These are phyloP conservation scores for Isabelozyma rhagii DNA, from an alignment of 805 yeast genomes.

Conservation along the genomic window DNA sequence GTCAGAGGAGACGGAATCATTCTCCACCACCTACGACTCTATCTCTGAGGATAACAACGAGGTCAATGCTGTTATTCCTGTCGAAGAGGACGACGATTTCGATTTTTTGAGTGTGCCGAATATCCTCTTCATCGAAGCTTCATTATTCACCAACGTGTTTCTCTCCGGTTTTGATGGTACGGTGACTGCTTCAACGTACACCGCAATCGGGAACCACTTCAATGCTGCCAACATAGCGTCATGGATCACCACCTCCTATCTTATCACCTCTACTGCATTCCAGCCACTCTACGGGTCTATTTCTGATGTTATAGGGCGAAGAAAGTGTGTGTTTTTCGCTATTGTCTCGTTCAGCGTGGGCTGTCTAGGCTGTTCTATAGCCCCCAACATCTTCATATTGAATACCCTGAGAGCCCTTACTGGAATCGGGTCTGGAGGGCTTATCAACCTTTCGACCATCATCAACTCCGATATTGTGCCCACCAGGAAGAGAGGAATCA, in stretches of 20 bases:
- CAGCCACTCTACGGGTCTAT: constrained; percentile 42
- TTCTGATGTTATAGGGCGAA: constrained; percentile 36
- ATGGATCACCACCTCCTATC: constrained; percentile 42
- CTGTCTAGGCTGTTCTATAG: constrained; percentile 33
- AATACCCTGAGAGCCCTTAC: constrained; percentile 34
- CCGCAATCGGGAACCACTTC: constrained; percentile 43
- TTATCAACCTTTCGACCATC: constrained; percentile 35
- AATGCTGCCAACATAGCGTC: constrained; percentile 33
- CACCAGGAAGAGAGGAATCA: constrained; percentile 33
- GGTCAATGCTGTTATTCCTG: background rate
- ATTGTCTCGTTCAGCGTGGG: constrained; percentile 29
- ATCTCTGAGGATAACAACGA: background rate
- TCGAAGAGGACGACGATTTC: constrained; percentile 3
- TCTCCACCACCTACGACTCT: background rate
- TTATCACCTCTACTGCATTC: constrained; percentile 38
- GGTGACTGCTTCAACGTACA: constrained; percentile 47
- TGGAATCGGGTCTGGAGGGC: constrained; percentile 43
- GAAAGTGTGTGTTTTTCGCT: constrained; percentile 32
- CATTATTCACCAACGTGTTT: constrained; percentile 36
- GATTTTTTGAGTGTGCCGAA: constrained; percentile 14
- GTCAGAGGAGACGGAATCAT: background rate
- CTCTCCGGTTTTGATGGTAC: constrained; percentile 48
- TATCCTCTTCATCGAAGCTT: constrained; percentile 28
- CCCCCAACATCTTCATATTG: constrained; percentile 21
- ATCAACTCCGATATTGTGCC: constrained; percentile 37